phyloP scores from a whole-genome alignment of 441 rosid genomes.

The Adansonia rubrostipa region DNA sequence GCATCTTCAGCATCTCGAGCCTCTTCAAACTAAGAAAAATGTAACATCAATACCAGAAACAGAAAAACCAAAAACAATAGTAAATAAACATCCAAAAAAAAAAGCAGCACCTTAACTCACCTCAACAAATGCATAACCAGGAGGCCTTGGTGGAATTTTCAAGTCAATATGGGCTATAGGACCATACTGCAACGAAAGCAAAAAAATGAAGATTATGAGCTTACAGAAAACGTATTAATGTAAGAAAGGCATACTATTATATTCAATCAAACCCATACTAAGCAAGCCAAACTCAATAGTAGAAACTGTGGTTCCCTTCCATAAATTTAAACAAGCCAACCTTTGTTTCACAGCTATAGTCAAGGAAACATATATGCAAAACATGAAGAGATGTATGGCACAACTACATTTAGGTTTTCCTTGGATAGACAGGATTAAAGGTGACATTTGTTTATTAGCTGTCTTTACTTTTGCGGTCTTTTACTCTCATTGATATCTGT shows the following conservation, averaged over 20 bases:
- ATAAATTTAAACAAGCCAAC: not conserved
- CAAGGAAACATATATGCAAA: not conserved
- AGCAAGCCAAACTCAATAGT: not conserved
- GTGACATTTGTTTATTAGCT: not conserved
- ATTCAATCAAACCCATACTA: slow-evolving; percentile 1
- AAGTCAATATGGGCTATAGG: slow-evolving; percentile 68
- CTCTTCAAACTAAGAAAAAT: slow-evolving; percentile 60
- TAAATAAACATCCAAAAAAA: not conserved
- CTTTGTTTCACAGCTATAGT: not conserved
- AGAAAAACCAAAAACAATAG: not conserved
- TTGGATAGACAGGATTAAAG: not conserved
- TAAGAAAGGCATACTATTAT: not conserved
- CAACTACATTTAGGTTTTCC: slow-evolving; percentile 5
- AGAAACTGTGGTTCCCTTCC: not conserved
- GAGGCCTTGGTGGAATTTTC: slow-evolving; percentile 85
- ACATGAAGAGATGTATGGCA: not conserved
- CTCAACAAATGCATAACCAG: slow-evolving; percentile 84
- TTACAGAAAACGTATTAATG: not conserved
- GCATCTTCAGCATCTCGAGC: slow-evolving; percentile 84
- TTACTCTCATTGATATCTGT: not conserved
- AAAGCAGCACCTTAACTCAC: slow-evolving; percentile 32
- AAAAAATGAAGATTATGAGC: not conserved
- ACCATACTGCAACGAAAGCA: slow-evolving; percentile 57
- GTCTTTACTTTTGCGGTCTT: not conserved
- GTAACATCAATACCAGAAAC: not conserved